Evolutionary conservation across 768 basidiomycete genomes (phyloP).

Genomic region (Podaxis pistillaris): DNA sequence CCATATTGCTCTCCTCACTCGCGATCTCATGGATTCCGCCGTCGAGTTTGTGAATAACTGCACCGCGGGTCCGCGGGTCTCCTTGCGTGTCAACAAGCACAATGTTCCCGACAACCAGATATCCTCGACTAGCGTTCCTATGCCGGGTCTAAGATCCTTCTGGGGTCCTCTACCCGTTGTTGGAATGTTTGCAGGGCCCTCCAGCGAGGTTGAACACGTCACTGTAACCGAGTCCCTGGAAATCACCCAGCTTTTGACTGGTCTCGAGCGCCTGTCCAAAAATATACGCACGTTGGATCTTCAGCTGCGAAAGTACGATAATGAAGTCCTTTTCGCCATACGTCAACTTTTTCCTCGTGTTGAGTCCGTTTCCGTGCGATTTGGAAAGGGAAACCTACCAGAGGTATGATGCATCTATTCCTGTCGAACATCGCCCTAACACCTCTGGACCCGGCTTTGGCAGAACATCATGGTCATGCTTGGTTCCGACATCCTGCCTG

Average conservation of each 20-base stretch:
- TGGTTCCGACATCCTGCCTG: constrained; percentile 27
- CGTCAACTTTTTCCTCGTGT: constrained; percentile 23
- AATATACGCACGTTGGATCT: constrained; percentile 23
- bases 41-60: constrained; percentile 23
- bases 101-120: constrained; percentile 28
- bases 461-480: constrained; percentile 30
- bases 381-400: constrained; percentile 22
- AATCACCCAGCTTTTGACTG: constrained; percentile 18
- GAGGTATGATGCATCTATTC: constrained; percentile 20
- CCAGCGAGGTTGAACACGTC: constrained; percentile 19
- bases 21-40: constrained; percentile 28
- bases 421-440: background rate
- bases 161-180: constrained; percentile 27
- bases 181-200: constrained; percentile 17
- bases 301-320: constrained; percentile 26
- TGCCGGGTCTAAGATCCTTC: constrained; percentile 25
- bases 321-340: constrained; percentile 30
- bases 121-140: constrained; percentile 19
- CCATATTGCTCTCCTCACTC: constrained; percentile 24
- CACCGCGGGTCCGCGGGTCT: constrained; percentile 17
- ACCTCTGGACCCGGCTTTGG: background rate
- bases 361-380: constrained; percentile 22
- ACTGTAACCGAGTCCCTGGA: constrained; percentile 23
- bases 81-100: constrained; percentile 23
- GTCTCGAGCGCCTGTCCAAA: constrained; percentile 23